Evolutionary conservation across 371 early-diverging fungal species (phyloP), one percentile per base, ranked within the genome.

Genomic region (Mortierella sp.): DNA sequence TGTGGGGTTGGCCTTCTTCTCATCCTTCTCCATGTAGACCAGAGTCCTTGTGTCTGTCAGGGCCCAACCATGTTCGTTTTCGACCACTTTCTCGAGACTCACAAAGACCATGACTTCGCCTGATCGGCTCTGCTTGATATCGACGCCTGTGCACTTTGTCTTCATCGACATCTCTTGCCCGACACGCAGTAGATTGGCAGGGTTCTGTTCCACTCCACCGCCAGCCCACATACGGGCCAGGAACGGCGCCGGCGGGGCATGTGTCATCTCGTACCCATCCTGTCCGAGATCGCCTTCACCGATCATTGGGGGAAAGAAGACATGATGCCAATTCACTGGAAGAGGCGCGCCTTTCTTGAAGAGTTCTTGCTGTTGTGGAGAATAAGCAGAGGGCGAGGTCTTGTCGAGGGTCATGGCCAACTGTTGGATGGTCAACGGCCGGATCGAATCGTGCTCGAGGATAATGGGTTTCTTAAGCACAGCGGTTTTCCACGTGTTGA

Each of bases 151-250:
- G 50, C 91, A 72, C 12, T 70, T 64, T 7, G 90, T 86, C 32
- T 55, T 81, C 87, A 91, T 87, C 19, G 53, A 64, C 23, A 84
- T 87, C 3, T 81, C 47, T 32, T 92, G 86, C 1, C 92, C 92
- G 4, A 92, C 82, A 3, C 80, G 56, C 23, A 95, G 72, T 5
- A 86, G 84, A 55, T 94, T 94, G 1, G 55, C 50, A 2, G 68
- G 50, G 34, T 75, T 80, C 79, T 84, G 93, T 34, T 82, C 80
- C 19, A 95, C 80, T 15, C 76, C 70, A 4, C 94, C 95, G 11
- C 95, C 94, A 4, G 90, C 95, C 95, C 95, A 96, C 87, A 96
- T 88, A 1, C 96, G 89, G 41, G 88, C 88, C 31, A 80, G 64
- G 60, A 87, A 95, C 0, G 94, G 93, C 7, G 70, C 76, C 0